Percentiles rank a stretch among this genome's conserved stretches.
Conservation (phyloP, 208 protist species). For the Blechomonas ayalai region DNA sequence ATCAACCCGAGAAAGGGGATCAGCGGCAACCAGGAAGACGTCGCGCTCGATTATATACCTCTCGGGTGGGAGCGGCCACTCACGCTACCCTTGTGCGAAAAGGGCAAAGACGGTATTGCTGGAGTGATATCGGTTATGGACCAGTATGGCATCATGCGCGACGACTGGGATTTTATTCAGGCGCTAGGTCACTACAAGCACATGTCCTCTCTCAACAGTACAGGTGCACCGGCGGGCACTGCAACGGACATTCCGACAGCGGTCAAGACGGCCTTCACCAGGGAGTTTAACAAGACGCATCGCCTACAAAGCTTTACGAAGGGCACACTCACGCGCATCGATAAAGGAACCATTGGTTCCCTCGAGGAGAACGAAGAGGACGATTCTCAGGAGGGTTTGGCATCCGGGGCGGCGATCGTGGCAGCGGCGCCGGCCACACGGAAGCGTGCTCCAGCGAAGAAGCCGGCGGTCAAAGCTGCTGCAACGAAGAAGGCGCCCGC, state of each 20-base stretch:
- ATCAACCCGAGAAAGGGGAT: constrained; percentile 34
- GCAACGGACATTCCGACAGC: constrained; percentile 54
- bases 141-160: constrained; percentile 74
- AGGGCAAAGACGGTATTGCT: constrained; percentile 61
- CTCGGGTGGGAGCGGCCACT: constrained; percentile 52
- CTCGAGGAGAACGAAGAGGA: constrained; percentile 11
- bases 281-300: constrained; percentile 86
- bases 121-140: constrained; percentile 84
- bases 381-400: constrained; percentile 8
- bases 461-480: constrained; percentile 6
- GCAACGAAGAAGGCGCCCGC: constrained; percentile 23
- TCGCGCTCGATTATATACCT: constrained; percentile 85
- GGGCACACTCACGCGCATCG: constrained; percentile 29
- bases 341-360: constrained; percentile 1
- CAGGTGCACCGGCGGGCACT: constrained; percentile 2
- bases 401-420: neutral
- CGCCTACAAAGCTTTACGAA: constrained; percentile 62
- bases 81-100: constrained; percentile 37
- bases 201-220: constrained; percentile 22
- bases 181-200: constrained; percentile 62
- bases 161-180: constrained; percentile 89
- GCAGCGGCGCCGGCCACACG: constrained; percentile 10
- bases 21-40: constrained; percentile 66
- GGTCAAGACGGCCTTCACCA: constrained; percentile 85
- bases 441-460: constrained; percentile 1